A percentile compares a stretch with the other conserved stretches of the same genome.
phyloP scores from a whole-genome alignment of 495 filamentous ascomycete species.

The Chaetomium fimeti region DNA sequence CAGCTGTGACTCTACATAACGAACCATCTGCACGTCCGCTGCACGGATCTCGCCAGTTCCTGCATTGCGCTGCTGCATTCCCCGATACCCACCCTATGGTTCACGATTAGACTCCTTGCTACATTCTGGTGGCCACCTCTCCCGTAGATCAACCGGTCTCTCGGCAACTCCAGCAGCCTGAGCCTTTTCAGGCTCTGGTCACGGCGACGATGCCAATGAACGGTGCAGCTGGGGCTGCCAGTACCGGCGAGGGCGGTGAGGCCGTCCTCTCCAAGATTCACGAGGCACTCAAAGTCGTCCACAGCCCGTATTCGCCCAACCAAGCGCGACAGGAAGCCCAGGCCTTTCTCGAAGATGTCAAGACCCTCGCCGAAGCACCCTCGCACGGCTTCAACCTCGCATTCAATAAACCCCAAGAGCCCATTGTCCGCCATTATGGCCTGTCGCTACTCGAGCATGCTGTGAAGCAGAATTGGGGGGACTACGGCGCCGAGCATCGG shows the following conservation, averaged over 20 bases:
- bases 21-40: not conserved
- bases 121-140: constrained; percentile 19
- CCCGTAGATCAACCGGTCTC: constrained; percentile 1
- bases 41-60: not conserved
- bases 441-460: constrained; percentile 86
- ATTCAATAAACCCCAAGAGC: constrained; percentile 64
- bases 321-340: constrained; percentile 80
- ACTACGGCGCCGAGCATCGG: constrained; percentile 63
- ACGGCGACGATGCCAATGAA: constrained; percentile 32
- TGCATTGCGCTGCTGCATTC: not conserved
- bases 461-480: constrained; percentile 76
- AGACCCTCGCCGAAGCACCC: constrained; percentile 72
- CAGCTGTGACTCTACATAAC: not conserved
- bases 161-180: not conserved
- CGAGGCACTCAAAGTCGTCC: constrained; percentile 79
- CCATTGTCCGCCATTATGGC: constrained; percentile 88
- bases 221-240: constrained; percentile 28
- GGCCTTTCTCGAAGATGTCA: constrained; percentile 77
- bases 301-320: constrained; percentile 79
- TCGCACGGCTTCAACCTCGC: constrained; percentile 84
- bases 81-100: not conserved
- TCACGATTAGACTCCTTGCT: constrained; percentile 9
- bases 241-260: constrained; percentile 23
- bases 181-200: not conserved
- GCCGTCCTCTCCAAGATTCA: constrained; percentile 61